Evolutionary conservation across 2,329 filamentous ascomycete species (phyloP), one percentile per base, ranked within the genome.

Genomic region (Calonectria pteridis): DNA sequence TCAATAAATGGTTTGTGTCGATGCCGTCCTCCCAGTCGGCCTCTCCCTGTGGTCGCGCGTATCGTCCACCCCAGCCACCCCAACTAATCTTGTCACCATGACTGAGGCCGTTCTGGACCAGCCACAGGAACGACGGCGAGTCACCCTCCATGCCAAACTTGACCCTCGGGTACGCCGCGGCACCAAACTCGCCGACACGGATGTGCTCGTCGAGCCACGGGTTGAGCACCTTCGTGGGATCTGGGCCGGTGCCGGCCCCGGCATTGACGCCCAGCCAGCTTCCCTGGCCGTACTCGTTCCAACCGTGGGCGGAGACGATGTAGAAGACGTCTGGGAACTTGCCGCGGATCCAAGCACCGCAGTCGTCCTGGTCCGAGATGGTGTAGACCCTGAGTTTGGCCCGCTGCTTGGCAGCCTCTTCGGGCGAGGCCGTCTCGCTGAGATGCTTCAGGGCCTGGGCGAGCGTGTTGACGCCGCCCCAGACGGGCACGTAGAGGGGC

Each of bases 301-400:
- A 91, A 1, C 86, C 89, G 73, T 91, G 90, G 0, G 91, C 79
- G 0, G 87, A 89, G 1, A 82, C 83, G 26, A 92, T 90, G 77
- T 90, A 91, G 73, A 90, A 88, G 0, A 92, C 78, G 9, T 88
- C 86, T 0, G 90, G 89, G 67, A 87, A 91, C 1, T 85, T 86
- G 28, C 83, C 79, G 3, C 90, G 87, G 29, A 92, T 88, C 89
- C 89, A 92, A 0, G 86, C 80, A 0, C 89, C 89, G 0, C 88
- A 87, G 66, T 92, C 87, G 64, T 92, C 90, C 73, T 92, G 90
- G 74, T 92, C 90, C 3, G 89, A 91, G 67, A 92, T 91, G 16
- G 89, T 83, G 75, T 90, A 90, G 10, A 90, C 84, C 1, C 88
- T 84, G 0, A 91, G 77, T 67, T 86, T 87, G 0, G 81, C 74